Base-by-base conservation (phyloP, 805 yeast genomes). In the Scheffersomyces lignosus region DNA sequence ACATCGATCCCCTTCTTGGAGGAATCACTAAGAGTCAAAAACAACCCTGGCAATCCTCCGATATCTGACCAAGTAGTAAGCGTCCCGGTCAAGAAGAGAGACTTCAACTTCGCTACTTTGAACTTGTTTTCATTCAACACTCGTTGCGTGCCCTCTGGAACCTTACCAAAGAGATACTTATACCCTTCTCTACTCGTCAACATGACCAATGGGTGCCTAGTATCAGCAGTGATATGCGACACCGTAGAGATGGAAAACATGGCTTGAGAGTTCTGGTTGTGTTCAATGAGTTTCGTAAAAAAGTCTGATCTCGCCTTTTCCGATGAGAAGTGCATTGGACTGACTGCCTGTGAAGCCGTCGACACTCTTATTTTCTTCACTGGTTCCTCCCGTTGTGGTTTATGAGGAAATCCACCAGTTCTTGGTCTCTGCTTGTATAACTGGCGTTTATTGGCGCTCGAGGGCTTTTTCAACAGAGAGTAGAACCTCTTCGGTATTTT, bases 1-100 rank as follows among this genome's bases (percentile, higher is more conserved):
- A 87, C 62, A n/a, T 71, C 71, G 26, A 86, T 55, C 5, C 69
- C 69, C 32, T 75, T 73, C 43, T 74, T 70, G 2, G 88, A 89
- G 48, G 87, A 85, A 48, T 88, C 96, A 38, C 87, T 80, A 10
- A 85, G 70, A 0, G 97, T 87, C 34, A 91, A 64, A 33, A 91
- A 77, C 50, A 87, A 64, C 0, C 99, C 99, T 0, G 98, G 97
- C 5, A 91, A 60, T 0, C 99, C 99, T n/a, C 95, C 87, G 2
- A 88, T 64, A n/a, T 82, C 72, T 4, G 73, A 58, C 96, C 96
- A 91, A 36, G 74, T 60, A 15, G 55, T 44, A 8, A 86, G 43
- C n/a, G 66, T 66, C 3, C 99, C 99, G 0, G 96, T 81, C 4
- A 93, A 52, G 51, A 87, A 90, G 3, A 91, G 65, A 25, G 80